Base-by-base conservation (phyloP, 805 yeast genomes). In the Starmerella geochares region DNA sequence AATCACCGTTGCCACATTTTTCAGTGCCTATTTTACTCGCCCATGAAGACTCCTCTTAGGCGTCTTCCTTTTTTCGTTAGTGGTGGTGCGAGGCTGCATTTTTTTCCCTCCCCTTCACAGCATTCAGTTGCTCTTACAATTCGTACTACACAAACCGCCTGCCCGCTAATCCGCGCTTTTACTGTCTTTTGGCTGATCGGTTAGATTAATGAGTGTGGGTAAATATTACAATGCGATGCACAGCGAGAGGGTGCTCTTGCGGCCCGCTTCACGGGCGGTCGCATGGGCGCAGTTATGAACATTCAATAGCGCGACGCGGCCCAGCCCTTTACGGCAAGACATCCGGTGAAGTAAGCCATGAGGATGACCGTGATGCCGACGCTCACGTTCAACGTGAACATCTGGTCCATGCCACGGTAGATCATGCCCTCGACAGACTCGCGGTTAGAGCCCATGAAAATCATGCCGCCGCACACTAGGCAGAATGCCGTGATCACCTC, bases 391-490 rank as follows among this genome's bases (percentile, higher is more conserved):
- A 90, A 76, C 1, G 92, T 84, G 67, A 92, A 90, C 96, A 92
- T 88, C 46, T 81, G 72, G 25, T 92, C 85, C 53, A 80, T 71
- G 3, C 95, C 95, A 59, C 87, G 74, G 65, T 79, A 86, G 58
- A 85, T 86, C 68, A 87, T 72, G 19, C 86, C 88, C 58, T 77
- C 79, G 28, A 92, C 79, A 5, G 85, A 78, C 58, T 92, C 94
- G 61, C 85, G 90, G 39, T 94, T 84, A 49, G 92, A 80, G 65
- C 86, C 86, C 88, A 88, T 86, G 65, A 92, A 92, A 24, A 92
- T 80, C 54, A 84, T 66, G 9, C 98, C 98, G 42, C 98, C 98
- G 55, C 85, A 75, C 11, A 92, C 64, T 53, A 92, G 72, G 53
- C 87, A 77, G 68, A 90, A 88, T 14, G 88, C 71, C 0, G 82